phyloP scores from a whole-genome alignment of 768 basidiomycete species.

The Mycena vitilis region DNA sequence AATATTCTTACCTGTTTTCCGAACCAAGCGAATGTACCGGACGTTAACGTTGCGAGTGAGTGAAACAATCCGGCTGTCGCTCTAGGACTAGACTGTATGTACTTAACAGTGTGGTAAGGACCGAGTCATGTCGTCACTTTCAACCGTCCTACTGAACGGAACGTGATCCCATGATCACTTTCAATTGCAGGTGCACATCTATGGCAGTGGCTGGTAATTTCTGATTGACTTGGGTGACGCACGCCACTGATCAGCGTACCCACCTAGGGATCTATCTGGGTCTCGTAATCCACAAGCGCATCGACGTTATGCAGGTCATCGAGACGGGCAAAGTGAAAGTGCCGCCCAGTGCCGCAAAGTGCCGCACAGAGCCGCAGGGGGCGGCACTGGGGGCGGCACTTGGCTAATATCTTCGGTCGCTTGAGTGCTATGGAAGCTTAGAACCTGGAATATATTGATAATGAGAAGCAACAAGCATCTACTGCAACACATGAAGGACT shows the following conservation, averaged over 20 bases:
- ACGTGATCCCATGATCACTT: neutral
- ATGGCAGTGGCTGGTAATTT: constrained; percentile 19
- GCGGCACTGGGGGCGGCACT: too few species aligned
- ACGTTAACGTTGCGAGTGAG: constrained; percentile 25
- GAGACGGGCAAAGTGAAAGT: too few species aligned
- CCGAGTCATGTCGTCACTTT: neutral
- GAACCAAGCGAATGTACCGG: constrained; percentile 10
- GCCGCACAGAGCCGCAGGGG: too few species aligned
- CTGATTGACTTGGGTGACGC: neutral
- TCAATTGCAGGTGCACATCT: constrained; percentile 15
- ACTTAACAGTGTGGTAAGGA: constrained; percentile 9
- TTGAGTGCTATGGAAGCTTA: too few species aligned
- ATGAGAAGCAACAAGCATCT: too few species aligned
- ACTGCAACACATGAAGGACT: too few species aligned
- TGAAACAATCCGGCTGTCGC: neutral
- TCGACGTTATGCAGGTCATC: neutral
- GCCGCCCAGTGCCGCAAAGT: too few species aligned
- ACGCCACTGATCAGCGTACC: neutral
- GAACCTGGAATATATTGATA: too few species aligned
- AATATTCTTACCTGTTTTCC: constrained; percentile 14
- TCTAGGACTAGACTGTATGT: too few species aligned
- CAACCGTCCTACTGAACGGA: neutral
- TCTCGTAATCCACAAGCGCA: constrained; percentile 12
- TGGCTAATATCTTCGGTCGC: too few species aligned
- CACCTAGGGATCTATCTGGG: constrained; percentile 17